Conservation (phyloP, 1,284 basidiomycete species). For the Farysia itapuensis region DNA sequence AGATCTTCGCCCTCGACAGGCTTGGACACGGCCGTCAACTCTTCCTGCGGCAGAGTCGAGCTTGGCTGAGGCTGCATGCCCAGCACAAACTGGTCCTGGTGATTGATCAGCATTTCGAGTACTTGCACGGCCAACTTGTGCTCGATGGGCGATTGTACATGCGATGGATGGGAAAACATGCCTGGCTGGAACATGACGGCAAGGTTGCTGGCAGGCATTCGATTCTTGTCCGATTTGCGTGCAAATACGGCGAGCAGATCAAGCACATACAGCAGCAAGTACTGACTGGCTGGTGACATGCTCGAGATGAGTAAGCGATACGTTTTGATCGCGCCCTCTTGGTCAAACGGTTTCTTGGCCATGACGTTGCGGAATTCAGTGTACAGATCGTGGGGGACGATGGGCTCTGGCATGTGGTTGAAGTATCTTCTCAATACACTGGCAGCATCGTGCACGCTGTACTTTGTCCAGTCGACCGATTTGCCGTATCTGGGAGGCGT, state of each 20-base stretch:
- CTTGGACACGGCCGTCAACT: constrained; percentile 49
- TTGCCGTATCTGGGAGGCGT: constrained; percentile 87
- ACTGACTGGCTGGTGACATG: constrained; percentile 86
- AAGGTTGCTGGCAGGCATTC: constrained; percentile 83
- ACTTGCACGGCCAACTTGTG: constrained; percentile 85
- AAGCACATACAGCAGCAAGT: constrained; percentile 90
- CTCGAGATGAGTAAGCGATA: constrained; percentile 83
- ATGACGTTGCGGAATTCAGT: constrained; percentile 81
- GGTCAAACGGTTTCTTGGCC: constrained; percentile 42
- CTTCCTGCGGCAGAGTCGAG: constrained; percentile 35
- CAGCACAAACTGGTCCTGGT: constrained; percentile 58
- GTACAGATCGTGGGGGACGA: constrained; percentile 85
- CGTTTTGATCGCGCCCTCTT: constrained; percentile 43
- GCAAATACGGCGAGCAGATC: constrained; percentile 94
- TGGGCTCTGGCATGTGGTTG: constrained; percentile 92
- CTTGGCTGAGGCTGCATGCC: constrained; percentile 50
- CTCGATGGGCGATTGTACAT: constrained; percentile 66
- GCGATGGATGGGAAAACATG: constrained; percentile 77
- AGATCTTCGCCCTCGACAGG: constrained; percentile 22
- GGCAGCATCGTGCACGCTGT: constrained; percentile 92
- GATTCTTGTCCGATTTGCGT: constrained; percentile 82
- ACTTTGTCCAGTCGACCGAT: constrained; percentile 85
- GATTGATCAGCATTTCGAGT: constrained; percentile 86
- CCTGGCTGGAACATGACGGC: constrained; percentile 59
- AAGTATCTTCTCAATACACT: constrained; percentile 93